Percentiles rank a stretch among this genome's conserved stretches.
Evolutionary conservation across 306 rosid genomes (phyloP).

Genomic region (Quercus aquifolioides): DNA sequence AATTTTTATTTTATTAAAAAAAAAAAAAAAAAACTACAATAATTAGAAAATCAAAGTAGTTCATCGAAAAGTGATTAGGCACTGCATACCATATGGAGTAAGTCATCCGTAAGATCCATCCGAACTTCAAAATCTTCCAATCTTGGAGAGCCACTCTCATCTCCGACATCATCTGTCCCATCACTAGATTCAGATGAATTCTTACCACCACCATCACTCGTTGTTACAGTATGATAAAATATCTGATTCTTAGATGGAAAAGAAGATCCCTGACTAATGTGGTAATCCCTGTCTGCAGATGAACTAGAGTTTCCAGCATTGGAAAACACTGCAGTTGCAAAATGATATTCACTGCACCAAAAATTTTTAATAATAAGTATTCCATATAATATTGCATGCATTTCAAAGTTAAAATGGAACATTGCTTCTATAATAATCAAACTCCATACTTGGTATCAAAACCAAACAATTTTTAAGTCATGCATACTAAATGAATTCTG

Average conservation of each 20-base stretch:
- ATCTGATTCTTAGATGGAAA: conserved; percentile 29
- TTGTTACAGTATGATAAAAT: conserved; percentile 42
- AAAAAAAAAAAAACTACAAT: not conserved
- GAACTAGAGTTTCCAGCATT: conserved; percentile 47
- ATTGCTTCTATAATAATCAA: not conserved
- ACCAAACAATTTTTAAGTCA: not conserved
- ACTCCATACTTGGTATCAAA: not conserved
- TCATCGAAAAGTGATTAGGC: not conserved
- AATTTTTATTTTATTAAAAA: not conserved
- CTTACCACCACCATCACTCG: conserved; percentile 36
- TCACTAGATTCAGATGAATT: conserved; percentile 30
- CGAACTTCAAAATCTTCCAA: conserved; percentile 67
- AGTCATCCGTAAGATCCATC: conserved; percentile 97
- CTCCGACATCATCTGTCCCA: conserved; percentile 50
- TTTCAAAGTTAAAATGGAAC: not conserved
- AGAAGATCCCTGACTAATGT: conserved; percentile 33
- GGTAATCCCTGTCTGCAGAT: conserved; percentile 47
- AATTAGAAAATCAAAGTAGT: not conserved
- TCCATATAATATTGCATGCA: not conserved
- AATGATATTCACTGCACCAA: conserved; percentile 58
- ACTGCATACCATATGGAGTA: conserved; percentile 81
- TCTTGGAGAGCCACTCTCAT: conserved; percentile 37
- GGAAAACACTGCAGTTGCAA: conserved; percentile 39
- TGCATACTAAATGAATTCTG: not conserved
- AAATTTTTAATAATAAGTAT: conserved; percentile 9